Base-by-base conservation (phyloP, 352 stramenopile genomes). In the Phytopythium vexans region DNA sequence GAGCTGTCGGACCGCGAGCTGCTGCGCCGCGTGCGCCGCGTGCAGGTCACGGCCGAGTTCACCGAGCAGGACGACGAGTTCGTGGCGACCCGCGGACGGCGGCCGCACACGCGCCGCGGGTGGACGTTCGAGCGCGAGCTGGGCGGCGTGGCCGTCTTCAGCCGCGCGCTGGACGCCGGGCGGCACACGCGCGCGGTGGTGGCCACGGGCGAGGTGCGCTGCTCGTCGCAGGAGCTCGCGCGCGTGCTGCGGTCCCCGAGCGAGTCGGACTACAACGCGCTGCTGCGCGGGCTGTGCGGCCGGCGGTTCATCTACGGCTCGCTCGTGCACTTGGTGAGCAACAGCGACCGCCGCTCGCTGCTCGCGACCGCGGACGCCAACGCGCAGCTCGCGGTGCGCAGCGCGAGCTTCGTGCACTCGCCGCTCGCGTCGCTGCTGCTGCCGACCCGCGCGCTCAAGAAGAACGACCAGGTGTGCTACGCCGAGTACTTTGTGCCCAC, bases 301-400 rank as follows among this genome's bases (percentile, higher is more conserved):
- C 61, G 61, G 34, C 48, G 62, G 1, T 68, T 68, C 43, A 77
- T 77, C 60, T 77, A 74, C 52, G 69, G 64, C 16, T 77, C 68
- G 31, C 39, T 77, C 3, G 11, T 74, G 32, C 68, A 74, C 49
- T n/a, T 62, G 1, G 21, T 74, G 6, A 41, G 43, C 2, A 62
- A 31, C 41, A 41, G 52, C 11, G 57, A 62, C n/a, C 45, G 43
- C 8, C 46, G 54, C 5, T 52, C 33, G n/a, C 33, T 62, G n/a
- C 21, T 41, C 11, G 32, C 8, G 32, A 32, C 37, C 16, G n/a
- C 41, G 14, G 16, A 31, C 46, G 9, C 16, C 16, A 51, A 45
- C 1, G 63, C 62, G 40, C 63, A 72, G 41, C 56, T 75, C 4
- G 62, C 63, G 49, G 68, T 76, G 11, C 68, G 68, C 16, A 73